phyloP scores from a whole-genome alignment of 1,139 yeast species.

The Kodamaea sp. region DNA sequence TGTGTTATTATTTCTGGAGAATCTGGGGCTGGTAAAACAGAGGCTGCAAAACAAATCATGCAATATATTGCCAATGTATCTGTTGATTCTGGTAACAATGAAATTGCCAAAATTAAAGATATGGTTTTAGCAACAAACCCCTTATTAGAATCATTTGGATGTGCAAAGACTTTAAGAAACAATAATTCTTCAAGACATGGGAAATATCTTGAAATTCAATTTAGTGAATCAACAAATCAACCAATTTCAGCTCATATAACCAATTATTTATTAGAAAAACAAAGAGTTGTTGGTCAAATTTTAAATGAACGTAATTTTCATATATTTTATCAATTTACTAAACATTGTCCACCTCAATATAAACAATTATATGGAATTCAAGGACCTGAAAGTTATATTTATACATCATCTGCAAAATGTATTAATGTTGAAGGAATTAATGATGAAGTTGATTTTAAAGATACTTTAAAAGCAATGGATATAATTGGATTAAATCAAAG shows the following conservation, averaged over 20 bases:
- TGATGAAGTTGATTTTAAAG: constrained; percentile 73
- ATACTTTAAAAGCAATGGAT: constrained; percentile 81
- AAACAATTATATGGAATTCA: constrained; percentile 86
- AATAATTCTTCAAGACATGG: constrained; percentile 98
- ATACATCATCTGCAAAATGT: constrained; percentile 85
- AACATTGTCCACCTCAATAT: constrained; percentile 82
- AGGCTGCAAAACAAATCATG: constrained; percentile 98
- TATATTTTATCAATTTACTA: constrained; percentile 93
- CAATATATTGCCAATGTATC: constrained; percentile 91
- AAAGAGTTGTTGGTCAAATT: constrained; percentile 92
- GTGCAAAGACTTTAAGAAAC: constrained; percentile 95
- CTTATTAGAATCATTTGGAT: constrained; percentile 91
- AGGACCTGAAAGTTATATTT: constrained; percentile 86
- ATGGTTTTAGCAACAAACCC: constrained; percentile 99
- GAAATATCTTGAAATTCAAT: constrained; percentile 87
- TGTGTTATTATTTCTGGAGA: constrained; percentile 99
- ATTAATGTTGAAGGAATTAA: constrained; percentile 83
- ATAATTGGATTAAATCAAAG: constrained; percentile 75
- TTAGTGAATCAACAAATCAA: constrained; percentile 67
- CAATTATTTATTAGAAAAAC: constrained; percentile 89
- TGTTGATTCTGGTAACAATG: constrained; percentile 28
- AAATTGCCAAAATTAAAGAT: constrained; percentile 83
- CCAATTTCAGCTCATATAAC: constrained; percentile 97
- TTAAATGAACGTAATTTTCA: constrained; percentile 93
- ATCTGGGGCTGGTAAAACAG: constrained; percentile 98